phyloP scores from a whole-genome alignment of 2,329 filamentous ascomycete species.

The Celoporthe dispersa region DNA sequence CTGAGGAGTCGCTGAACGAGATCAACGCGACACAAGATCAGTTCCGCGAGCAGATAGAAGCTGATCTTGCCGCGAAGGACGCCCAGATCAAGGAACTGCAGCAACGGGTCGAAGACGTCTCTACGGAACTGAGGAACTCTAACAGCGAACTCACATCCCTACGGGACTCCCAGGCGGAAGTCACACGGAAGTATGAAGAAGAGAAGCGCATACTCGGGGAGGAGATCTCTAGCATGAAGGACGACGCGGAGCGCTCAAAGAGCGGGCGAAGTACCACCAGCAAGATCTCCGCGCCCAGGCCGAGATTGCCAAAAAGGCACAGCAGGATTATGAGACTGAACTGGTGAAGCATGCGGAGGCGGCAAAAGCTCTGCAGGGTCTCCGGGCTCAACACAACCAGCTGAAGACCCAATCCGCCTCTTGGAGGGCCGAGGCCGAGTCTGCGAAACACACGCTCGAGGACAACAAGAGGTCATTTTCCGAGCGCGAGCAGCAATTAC shows the following conservation, averaged over 20 bases:
- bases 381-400: constrained; percentile 81
- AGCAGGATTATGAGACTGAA: constrained; percentile 94
- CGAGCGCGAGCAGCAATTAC: constrained; percentile 78
- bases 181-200: constrained; percentile 72
- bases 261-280: constrained; percentile 82
- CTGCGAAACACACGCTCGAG: constrained; percentile 75
- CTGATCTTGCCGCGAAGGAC: constrained; percentile 76
- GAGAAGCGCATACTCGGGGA: constrained; percentile 80
- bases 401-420: constrained; percentile 79
- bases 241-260: constrained; percentile 81
- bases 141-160: constrained; percentile 82
- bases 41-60: constrained; percentile 85
- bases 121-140: constrained; percentile 76
- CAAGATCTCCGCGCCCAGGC: constrained; percentile 92
- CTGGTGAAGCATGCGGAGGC: constrained; percentile 94
- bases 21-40: constrained; percentile 81
- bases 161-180: constrained; percentile 79
- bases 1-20: constrained; percentile 84
- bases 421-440: constrained; percentile 81
- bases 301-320: constrained; percentile 88
- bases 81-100: constrained; percentile 79
- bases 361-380: constrained; percentile 78
- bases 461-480: constrained; percentile 89
- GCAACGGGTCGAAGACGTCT: constrained; percentile 82
- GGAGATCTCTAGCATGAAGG: constrained; percentile 80